These are phyloP conservation scores for Rhizopogon roseolus DNA, from an alignment of 768 basidiomycete species.

Conservation along the genomic window DNA sequence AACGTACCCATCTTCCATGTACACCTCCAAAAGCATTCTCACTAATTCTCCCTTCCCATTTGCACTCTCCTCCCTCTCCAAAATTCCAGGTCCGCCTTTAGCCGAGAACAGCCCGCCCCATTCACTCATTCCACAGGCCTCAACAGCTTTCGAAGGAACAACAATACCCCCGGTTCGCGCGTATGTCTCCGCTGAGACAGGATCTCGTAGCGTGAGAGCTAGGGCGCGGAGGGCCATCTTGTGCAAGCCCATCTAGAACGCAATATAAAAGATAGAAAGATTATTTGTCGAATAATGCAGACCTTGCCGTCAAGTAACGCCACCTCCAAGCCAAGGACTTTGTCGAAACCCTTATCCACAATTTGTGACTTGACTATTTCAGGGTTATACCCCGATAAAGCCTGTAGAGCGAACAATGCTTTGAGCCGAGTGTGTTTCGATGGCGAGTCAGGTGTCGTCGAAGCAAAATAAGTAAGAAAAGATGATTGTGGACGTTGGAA, in stretches of 20 bases:
- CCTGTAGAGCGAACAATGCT: slow-evolving; percentile 71
- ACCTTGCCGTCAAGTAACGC: slow-evolving; percentile 83
- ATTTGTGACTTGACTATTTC: slow-evolving; percentile 17
- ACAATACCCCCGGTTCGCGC: slow-evolving; percentile 79
- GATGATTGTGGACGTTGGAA: slow-evolving; percentile 11
- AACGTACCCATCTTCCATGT: slow-evolving; percentile 71
- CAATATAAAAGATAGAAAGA: not conserved
- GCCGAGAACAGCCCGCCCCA: slow-evolving; percentile 24
- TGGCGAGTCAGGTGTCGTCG: slow-evolving; percentile 77
- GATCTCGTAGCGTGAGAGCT: slow-evolving; percentile 52
- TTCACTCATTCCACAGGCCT: slow-evolving; percentile 39
- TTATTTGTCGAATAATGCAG: not conserved
- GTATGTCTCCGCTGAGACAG: slow-evolving; percentile 78
- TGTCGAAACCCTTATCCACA: slow-evolving; percentile 27
- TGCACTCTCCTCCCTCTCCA: slow-evolving; percentile 35
- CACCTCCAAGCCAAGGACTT: slow-evolving; percentile 62
- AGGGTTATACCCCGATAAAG: slow-evolving; percentile 10
- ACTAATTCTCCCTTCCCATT: slow-evolving; percentile 54
- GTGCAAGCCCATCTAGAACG: not conserved
- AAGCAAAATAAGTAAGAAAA: slow-evolving; percentile 65
- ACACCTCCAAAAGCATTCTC: slow-evolving; percentile 72
- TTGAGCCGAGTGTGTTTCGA: slow-evolving; percentile 73
- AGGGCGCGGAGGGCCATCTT: not conserved
- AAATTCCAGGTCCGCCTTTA: slow-evolving; percentile 24
- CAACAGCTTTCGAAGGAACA: slow-evolving; percentile 60